Percentiles rank a stretch among this genome's conserved stretches.
phyloP scores from a whole-genome alignment of 1,139 yeast genomes.

The Scheffersomyces illinoinensis region DNA sequence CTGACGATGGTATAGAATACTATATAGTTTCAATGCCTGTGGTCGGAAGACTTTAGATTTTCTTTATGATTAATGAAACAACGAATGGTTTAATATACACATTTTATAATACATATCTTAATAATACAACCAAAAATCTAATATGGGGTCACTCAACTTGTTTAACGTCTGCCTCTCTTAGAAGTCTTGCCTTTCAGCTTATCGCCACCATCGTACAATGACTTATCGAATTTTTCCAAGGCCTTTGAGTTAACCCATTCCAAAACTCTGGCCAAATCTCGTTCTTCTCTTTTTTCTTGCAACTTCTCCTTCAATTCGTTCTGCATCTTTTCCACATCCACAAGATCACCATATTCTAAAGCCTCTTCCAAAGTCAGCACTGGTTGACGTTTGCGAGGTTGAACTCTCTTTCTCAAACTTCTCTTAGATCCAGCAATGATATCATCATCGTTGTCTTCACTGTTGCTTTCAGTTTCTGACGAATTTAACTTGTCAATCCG shows the following conservation, averaged over 20 bases:
- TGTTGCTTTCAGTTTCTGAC: conserved; percentile 22
- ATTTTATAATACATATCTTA: neutral
- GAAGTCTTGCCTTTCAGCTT: conserved; percentile 24
- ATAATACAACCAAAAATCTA: neutral
- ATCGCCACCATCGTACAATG: conserved; percentile 62
- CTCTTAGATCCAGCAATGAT: conserved; percentile 18
- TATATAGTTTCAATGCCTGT: neutral
- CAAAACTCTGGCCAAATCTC: conserved; percentile 46
- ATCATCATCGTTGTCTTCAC: conserved; percentile 20
- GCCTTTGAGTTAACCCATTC: conserved; percentile 68
- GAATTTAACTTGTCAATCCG: conserved; percentile 21
- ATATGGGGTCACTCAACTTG: neutral
- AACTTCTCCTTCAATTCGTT: conserved; percentile 29
- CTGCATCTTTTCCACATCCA: conserved; percentile 30
- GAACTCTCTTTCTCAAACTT: conserved; percentile 10
- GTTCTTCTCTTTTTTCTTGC: conserved; percentile 30
- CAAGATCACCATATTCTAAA: conserved; percentile 26
- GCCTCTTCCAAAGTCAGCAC: conserved; percentile 25
- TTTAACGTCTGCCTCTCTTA: conserved; percentile 1
- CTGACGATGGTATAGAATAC: neutral
- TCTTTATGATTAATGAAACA: neutral
- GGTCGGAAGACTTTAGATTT: neutral
- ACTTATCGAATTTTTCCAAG: conserved; percentile 48
- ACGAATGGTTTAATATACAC: neutral
- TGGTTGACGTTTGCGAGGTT: conserved; percentile 25